These are phyloP conservation scores for Gossypium herbaceum DNA, from an alignment of 345 rosid species.

Conservation along the genomic window DNA sequence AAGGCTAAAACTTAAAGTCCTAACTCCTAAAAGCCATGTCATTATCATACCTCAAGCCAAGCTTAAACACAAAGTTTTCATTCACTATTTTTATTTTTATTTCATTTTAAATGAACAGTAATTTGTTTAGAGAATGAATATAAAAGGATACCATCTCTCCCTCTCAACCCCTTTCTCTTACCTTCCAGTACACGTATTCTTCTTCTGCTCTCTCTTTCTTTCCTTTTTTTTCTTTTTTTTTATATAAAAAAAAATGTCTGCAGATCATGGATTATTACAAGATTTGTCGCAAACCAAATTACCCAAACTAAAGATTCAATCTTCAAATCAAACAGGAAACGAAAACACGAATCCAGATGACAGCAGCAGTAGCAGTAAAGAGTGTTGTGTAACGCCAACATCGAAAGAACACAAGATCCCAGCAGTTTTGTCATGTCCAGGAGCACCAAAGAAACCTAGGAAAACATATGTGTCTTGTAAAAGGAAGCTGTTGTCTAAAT, in stretches of 20 bases:
- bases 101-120: background rate
- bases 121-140: background rate
- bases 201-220: background rate
- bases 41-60: background rate
- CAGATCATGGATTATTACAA: slow-evolving; percentile 14
- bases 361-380: background rate
- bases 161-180: background rate
- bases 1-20: background rate
- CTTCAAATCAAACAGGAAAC: background rate
- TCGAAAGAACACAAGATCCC: slow-evolving; percentile 28
- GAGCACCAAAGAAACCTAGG: slow-evolving; percentile 25
- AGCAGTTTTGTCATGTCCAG: slow-evolving; percentile 23
- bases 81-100: background rate
- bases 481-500: slow-evolving; percentile 16
- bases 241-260: background rate
- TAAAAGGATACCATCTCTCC: slow-evolving; percentile 11
- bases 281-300: background rate
- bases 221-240: background rate
- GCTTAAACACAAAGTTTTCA: slow-evolving; percentile 5
- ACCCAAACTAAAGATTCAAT: slow-evolving; percentile 12
- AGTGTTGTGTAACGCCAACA: slow-evolving; percentile 26
- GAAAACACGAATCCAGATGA: background rate
- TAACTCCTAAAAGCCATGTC: background rate
- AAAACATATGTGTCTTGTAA: slow-evolving; percentile 17
- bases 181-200: slow-evolving; percentile 21